Evolutionary conservation across 345 rosid species (phyloP), one percentile per base, ranked within the genome.

Genomic region (Pseudoturritis turrita): DNA sequence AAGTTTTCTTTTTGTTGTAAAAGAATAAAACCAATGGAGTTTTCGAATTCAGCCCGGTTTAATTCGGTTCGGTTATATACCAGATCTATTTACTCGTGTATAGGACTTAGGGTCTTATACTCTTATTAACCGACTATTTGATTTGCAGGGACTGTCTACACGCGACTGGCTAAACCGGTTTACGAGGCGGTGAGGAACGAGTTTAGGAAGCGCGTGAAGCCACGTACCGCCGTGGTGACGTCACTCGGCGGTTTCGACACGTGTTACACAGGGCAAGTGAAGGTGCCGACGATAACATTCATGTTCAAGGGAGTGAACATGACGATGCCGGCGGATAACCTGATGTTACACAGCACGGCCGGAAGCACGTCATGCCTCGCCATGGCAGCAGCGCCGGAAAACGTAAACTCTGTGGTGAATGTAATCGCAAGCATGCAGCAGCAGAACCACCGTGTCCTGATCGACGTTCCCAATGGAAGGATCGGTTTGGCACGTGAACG

Each of bases 361-460:
- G 91, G 95, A 13, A 81, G 85, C 86, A 81, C 21, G 73, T 71
- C 89, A 21, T 94, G 98, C 68, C 65, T 94, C 9, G 98, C 98
- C 36, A 84, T 94, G 70, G 97, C 97, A 0, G 78, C 86, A 0
- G 82, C 98, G 10, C 96, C 97, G 0, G 88, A 83, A 3, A 91
- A 89, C 10, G 89, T 93, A 28, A 94, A 89, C 72, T 94, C 97
- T 0, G 96, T 87, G 26, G 88, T 94, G 2, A 94, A 91, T 44
- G 96, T 94, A 7, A 87, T 91, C 17, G 98, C 97, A 47, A 91
- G 80, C 79, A 89, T 93, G 97, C 97, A 93, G 87, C 98, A 90
- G 67, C 98, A 91, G 78, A 94, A 94, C 80, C 84, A 91, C 25
- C 81, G 98, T 70, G 62, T 89, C 35, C 78, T 94, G 9, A 80